Evolutionary conservation across 768 basidiomycete species (phyloP), one percentile per base, ranked within the genome.

Genomic region (Auricularia sp.): DNA sequence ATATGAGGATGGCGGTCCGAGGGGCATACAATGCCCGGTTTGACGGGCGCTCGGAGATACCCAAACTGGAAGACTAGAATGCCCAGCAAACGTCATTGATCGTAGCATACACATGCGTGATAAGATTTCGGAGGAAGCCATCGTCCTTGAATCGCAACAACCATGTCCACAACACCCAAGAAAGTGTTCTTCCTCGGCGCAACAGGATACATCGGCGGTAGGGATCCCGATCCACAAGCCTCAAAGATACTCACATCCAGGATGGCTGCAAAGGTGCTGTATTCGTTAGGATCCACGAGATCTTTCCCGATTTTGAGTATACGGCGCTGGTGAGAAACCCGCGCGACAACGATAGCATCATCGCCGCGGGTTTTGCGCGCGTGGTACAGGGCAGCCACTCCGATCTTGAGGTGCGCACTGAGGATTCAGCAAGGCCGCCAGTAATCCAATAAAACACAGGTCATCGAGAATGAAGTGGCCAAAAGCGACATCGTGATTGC

Each of bases 401-500:
- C 14, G 47, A 51, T 21, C 47, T 51, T 18, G 47, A 51, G 47
- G 47, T 51, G 6, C 47, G 47, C 21, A 42, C 8, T 3, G 18
- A 18, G 11, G 14, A 16, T 29, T 0, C 18, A 18, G 47, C 10
- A 51, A 29, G 29, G 29, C 29, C 29, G 29, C 29, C 29, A 18
- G 16, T 51, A 13, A 51, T 21, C 18, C 8, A 21, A 51, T 18
- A 6, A 21, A 51, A 14, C 47, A 8, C 47, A 51, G 47, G 6
- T 51, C 47, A 51, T 51, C 47, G 47, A 51, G 21, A 21, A 24
- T 4, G 24, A 29, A 24, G 21, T 24, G 24, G 56, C 24, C 4
- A 18, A 6, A 1, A 8, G 24, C 14, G 66, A 67, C 54, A 63
- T 67, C 8, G 61, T 65, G 3, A 42, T 67, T 18, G 61, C 65